These are phyloP conservation scores for Ogataea dorogensis DNA, from an alignment of 805 yeast species.

Conservation along the genomic window DNA sequence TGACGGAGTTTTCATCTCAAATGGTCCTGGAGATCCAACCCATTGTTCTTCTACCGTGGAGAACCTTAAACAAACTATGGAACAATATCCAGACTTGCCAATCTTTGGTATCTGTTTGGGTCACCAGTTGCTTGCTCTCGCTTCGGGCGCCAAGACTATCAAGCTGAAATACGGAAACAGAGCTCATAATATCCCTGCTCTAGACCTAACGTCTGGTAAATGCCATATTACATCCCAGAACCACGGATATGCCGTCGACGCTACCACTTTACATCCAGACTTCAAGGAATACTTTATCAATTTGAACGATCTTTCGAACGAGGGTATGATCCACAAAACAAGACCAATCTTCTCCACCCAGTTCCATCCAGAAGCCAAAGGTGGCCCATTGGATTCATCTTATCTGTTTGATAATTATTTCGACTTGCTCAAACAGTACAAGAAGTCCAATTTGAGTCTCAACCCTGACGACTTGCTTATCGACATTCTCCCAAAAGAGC, in stretches of 20 bases:
- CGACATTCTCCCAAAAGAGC: slow-evolving; percentile 62
- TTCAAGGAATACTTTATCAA: slow-evolving; percentile 89
- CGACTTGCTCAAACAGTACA: slow-evolving; percentile 60
- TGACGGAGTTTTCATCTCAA: slow-evolving; percentile 92
- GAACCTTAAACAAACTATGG: slow-evolving; percentile 71
- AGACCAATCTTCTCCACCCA: slow-evolving; percentile 95
- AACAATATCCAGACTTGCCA: slow-evolving; percentile 64
- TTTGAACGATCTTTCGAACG: slow-evolving; percentile 93
- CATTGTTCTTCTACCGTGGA: slow-evolving; percentile 78
- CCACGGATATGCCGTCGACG: slow-evolving; percentile 97
- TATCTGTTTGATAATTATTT: slow-evolving; percentile 90
- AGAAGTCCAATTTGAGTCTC: slow-evolving; percentile 42
- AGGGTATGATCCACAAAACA: slow-evolving; percentile 88
- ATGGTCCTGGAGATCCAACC: slow-evolving; percentile 98
- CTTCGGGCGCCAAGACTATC: slow-evolving; percentile 88
- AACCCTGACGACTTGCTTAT: slow-evolving; percentile 48
- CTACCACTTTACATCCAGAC: slow-evolving; percentile 65
- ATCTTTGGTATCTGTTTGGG: slow-evolving; percentile 98
- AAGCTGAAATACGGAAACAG: slow-evolving; percentile 97
- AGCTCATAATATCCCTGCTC: slow-evolving; percentile 97
- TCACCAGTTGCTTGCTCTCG: slow-evolving; percentile 93
- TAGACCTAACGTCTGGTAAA: slow-evolving; percentile 84
- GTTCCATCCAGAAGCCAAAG: slow-evolving; percentile 99
- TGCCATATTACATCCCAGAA: slow-evolving; percentile 98
- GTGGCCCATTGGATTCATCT: slow-evolving; percentile 95